These are phyloP conservation scores for Raddia guianensis DNA, from an alignment of 176 grass and related monocot species.

Conservation along the genomic window DNA sequence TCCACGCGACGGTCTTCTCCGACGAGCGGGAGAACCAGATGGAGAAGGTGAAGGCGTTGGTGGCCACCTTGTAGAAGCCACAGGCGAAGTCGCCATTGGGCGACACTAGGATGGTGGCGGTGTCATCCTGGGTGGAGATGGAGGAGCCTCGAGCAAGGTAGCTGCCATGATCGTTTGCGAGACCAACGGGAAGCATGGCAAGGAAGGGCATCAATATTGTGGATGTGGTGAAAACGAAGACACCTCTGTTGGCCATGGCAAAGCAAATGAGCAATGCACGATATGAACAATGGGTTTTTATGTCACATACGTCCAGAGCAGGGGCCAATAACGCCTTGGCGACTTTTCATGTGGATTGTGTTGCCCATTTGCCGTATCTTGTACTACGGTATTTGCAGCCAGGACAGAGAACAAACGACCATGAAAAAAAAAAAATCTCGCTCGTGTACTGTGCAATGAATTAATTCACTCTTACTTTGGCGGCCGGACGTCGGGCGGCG, in stretches of 20 bases:
- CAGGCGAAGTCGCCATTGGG: conserved; percentile 49
- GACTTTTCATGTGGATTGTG: too few relatives aligned
- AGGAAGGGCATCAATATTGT: conserved; percentile 9
- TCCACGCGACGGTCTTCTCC: conserved; percentile 48
- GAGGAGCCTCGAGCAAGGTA: conserved; percentile 36
- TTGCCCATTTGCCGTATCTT: too few relatives aligned
- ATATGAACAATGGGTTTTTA: too few relatives aligned
- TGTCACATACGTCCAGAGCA: too few relatives aligned
- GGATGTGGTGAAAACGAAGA: background rate
- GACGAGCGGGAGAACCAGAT: conserved; percentile 50
- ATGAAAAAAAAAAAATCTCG: too few relatives aligned
- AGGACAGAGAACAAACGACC: too few relatives aligned
- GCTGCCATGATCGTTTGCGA: background rate
- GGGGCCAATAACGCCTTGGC: too few relatives aligned
- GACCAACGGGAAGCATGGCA: background rate
- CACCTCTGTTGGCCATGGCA: conserved; percentile 10
- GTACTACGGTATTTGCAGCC: too few relatives aligned
- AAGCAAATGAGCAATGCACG: background rate
- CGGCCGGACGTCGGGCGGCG: too few relatives aligned
- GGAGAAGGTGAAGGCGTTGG: conserved; percentile 64
- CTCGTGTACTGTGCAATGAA: too few relatives aligned
- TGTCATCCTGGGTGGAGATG: conserved; percentile 12
- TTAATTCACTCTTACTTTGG: too few relatives aligned
- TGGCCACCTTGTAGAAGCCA: conserved; percentile 65
- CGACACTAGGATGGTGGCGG: conserved; percentile 43